Evolutionary conservation across 495 filamentous ascomycete species (phyloP).

Genomic region (Xylaria bambusicola): DNA sequence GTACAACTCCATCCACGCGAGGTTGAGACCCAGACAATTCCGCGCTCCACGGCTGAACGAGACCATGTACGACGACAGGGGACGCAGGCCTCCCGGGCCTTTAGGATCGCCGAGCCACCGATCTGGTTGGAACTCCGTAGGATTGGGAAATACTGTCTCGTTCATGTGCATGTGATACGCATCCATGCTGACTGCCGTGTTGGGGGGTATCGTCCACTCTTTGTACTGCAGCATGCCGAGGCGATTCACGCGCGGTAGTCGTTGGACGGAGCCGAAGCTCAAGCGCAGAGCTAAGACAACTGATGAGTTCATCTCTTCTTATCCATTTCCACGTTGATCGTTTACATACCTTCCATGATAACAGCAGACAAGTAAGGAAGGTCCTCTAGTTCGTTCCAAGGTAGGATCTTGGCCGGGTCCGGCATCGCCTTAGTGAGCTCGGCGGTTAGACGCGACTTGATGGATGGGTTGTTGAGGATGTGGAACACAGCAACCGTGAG

Average conservation of each 20-base stretch:
- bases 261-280: constrained; percentile 17
- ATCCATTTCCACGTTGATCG: no score
- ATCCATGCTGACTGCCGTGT: constrained; percentile 23
- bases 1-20: constrained; percentile 51
- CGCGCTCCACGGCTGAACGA: constrained; percentile 48
- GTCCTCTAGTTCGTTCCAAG: constrained; percentile 27
- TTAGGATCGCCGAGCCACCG: constrained; percentile 42
- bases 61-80: constrained; percentile 43
- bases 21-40: constrained; percentile 49
- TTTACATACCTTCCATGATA: constrained; percentile 33
- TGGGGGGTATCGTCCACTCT: constrained; percentile 17
- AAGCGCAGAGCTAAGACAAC: constrained; percentile 22
- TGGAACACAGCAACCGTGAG: constrained; percentile 33
- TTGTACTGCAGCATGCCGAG: constrained; percentile 20
- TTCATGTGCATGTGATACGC: constrained; percentile 44
- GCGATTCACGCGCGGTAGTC: constrained; percentile 1
- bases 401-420: constrained; percentile 16
- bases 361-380: constrained; percentile 42
- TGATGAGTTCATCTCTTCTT: no score
- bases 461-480: constrained; percentile 32
- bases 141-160: constrained; percentile 39
- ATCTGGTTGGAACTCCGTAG: constrained; percentile 44
- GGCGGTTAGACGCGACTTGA: constrained; percentile 24
- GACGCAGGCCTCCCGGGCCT: constrained; percentile 25
- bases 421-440: constrained; percentile 31